Evolutionary conservation across 305 asterid genomes (phyloP).

Genomic region (Solanum aculeatissimum): DNA sequence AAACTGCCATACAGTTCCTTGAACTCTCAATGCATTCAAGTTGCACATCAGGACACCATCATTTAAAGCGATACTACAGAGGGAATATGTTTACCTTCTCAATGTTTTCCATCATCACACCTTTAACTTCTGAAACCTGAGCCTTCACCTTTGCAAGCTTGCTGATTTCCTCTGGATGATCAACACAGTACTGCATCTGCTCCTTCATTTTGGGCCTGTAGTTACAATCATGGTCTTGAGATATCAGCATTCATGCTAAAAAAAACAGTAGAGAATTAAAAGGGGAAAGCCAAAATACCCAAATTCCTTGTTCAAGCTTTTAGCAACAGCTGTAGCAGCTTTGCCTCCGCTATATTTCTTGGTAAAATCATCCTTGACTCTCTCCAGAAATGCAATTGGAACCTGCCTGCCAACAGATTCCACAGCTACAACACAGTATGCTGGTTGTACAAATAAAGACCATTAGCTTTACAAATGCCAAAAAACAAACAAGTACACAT

Average conservation of each 20-base stretch:
- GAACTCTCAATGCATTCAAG: background rate
- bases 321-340: constrained; percentile 68
- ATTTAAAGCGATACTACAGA: background rate
- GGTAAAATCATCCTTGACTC: constrained; percentile 61
- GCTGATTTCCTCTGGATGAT: constrained; percentile 62
- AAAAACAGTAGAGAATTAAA: background rate
- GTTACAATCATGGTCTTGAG: background rate
- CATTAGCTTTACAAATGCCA: background rate
- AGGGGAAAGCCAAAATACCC: constrained; percentile 23
- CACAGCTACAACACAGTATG: constrained; percentile 68
- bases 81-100: constrained; percentile 30
- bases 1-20: constrained; percentile 1
- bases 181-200: constrained; percentile 65
- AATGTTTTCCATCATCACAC: constrained; percentile 76
- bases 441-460: constrained; percentile 22
- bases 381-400: constrained; percentile 58
- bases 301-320: constrained; percentile 48
- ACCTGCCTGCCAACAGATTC: constrained; percentile 59
- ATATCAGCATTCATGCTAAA: background rate
- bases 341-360: constrained; percentile 60
- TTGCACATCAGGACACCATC: background rate
- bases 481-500: background rate
- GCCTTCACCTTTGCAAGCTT: constrained; percentile 66
- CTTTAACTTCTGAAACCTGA: constrained; percentile 66
- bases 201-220: constrained; percentile 54